Conservation (phyloP, 2,329 filamentous ascomycete species). For the Beauveria pseudobassiana region DNA sequence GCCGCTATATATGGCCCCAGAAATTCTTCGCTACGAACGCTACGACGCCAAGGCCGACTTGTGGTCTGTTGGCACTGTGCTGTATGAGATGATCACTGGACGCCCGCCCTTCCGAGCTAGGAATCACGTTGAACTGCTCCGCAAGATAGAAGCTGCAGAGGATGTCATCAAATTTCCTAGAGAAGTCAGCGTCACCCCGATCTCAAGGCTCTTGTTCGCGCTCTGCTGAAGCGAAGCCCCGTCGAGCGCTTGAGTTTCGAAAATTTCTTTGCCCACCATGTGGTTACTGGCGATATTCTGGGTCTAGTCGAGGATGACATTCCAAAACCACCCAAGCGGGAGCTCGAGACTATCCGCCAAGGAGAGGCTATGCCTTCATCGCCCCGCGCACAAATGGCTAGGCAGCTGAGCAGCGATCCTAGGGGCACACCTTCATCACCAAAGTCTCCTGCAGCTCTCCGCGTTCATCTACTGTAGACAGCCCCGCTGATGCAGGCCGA, state of each 20-base stretch:
- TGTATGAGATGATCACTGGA: conserved; percentile 92
- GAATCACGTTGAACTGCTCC: conserved; percentile 89
- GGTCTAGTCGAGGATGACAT: conserved; percentile 73
- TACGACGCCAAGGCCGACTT: conserved; percentile 96
- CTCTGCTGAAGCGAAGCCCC: conserved; percentile 76
- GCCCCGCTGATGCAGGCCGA: conserved; percentile 29
- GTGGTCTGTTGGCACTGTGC: conserved; percentile 93
- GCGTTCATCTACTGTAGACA: conserved; percentile 36
- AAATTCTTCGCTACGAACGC: conserved; percentile 93
- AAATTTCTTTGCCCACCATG: conserved; percentile 70
- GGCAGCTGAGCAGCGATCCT: conserved; percentile 32
- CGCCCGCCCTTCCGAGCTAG: conserved; percentile 83
- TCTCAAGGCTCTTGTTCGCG: conserved; percentile 73
- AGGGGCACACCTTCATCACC: conserved; percentile 26
- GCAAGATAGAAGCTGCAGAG: conserved; percentile 83
- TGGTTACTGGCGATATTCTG: conserved; percentile 70
- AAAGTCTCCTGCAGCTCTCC: conserved; percentile 33
- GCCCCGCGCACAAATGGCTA: conserved; percentile 19
- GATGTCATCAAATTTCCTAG: conserved; percentile 78
- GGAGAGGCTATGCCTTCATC: conserved; percentile 21
- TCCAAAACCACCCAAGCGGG: conserved; percentile 33
- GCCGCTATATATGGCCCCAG: conserved; percentile 96
- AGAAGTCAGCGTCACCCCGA: conserved; percentile 64
- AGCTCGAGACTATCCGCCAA: conserved; percentile 25
- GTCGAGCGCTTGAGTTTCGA: conserved; percentile 80